phyloP scores from a whole-genome alignment of 2,329 filamentous ascomycete genomes.

The Aspergillus bombycis region DNA sequence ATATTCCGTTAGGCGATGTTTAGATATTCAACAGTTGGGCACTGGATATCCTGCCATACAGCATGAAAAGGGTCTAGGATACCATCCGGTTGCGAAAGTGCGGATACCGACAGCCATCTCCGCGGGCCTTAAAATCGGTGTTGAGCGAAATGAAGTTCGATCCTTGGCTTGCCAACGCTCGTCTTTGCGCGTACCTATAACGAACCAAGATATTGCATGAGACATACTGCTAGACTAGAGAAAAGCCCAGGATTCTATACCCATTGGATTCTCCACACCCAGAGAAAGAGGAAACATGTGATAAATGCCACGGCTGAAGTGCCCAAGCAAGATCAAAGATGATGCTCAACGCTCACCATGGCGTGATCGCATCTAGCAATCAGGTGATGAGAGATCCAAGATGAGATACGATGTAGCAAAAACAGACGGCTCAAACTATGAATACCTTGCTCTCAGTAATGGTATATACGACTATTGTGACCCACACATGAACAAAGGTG shows the following conservation, averaged over 20 bases:
- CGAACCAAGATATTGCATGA: neutral
- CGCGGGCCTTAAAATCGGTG: neutral
- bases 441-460: neutral
- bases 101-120: neutral
- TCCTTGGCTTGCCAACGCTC: neutral
- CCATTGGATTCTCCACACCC: neutral
- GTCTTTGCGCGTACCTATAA: neutral
- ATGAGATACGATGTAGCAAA: neutral
- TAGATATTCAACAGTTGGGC: neutral
- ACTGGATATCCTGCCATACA: neutral
- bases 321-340: neutral
- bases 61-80: neutral
- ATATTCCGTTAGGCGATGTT: neutral
- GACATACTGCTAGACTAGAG: neutral
- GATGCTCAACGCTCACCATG: neutral
- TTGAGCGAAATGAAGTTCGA: neutral
- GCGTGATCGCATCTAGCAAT: neutral
- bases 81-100: neutral
- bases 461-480: neutral
- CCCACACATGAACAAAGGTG: neutral
- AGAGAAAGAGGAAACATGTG: neutral
- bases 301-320: neutral
- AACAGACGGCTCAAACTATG: neutral
- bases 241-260: neutral
- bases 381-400: neutral